Base-by-base conservation (phyloP, 148 eudicot genomes). In the Hydrangea macrophylla region DNA sequence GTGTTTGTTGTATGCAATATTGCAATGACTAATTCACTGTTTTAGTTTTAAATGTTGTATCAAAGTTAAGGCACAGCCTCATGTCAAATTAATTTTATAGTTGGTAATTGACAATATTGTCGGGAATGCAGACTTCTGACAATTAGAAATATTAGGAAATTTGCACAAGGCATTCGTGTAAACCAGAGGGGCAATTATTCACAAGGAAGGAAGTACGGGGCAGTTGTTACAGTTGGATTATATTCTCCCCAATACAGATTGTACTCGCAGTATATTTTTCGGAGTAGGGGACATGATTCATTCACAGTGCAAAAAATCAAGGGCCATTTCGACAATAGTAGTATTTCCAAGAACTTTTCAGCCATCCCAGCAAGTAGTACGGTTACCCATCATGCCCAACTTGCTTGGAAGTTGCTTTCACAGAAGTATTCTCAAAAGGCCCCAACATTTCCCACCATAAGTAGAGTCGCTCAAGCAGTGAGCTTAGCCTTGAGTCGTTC, bases 401-500 rank as follows among this genome's bases (percentile, higher is more conserved):
- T 65, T 79, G 82, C 86, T 71, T 90, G 92, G 92, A 94, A 75
- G 71, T 80, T 78, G 42, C 50, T 94, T 55, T 75, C 79, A 7
- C 78, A 72, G 36, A 71, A 72, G 44, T 69, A 73, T 51, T 68
- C 65, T 32, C 67, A 65, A 45, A 72, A 73, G 9, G 32, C 55
- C 63, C 62, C 58, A 62, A 60, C 74, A 31, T 58, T 48, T 71
- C 66, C 76, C 28, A 64, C 73, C 27, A 67, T 93, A 59, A 80
- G 76, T 50, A 82, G 77, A 70, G 62, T 86, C 63, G 89, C 92
- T 61, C 92, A 86, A 78, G 89, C 90, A 70, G 83, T 90, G 45
- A 88, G 89, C 79, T 86, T 90, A 65, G 90, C 90, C 36, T 83
- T 91, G 73, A 82, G 79, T 61, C 85, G 81, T 48, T 86, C 88